A percentile compares a stretch with the other conserved stretches of the same genome.
Conservation (phyloP, 345 rosid species). For the Populus tremula region DNA sequence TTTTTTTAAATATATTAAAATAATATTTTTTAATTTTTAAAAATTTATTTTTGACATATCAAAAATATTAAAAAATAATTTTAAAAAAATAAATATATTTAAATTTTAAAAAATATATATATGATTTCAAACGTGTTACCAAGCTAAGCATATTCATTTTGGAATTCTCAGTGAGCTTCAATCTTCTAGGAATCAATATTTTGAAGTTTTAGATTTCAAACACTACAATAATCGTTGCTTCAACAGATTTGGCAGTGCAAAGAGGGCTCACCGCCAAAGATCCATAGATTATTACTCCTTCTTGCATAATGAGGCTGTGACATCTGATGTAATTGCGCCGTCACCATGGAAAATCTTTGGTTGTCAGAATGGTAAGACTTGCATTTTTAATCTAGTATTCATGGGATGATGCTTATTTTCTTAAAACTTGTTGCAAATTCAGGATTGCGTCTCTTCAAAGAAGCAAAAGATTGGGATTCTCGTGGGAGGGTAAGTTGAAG, state of each 20-base stretch:
- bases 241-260: conserved; percentile 34
- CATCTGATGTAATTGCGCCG: conserved; percentile 81
- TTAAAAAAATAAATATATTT: too few relatives aligned
- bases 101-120: too few relatives aligned
- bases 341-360: conserved; percentile 97
- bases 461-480: conserved; percentile 76
- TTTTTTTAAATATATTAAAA: too few relatives aligned
- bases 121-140: too few relatives aligned
- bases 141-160: background rate
- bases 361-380: conserved; percentile 72
- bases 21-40: too few relatives aligned
- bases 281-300: conserved; percentile 53
- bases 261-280: conserved; percentile 39
- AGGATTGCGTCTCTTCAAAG: conserved; percentile 93
- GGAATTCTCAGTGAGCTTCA: background rate
- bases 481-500: conserved; percentile 45
- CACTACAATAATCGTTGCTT: background rate
- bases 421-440: conserved; percentile 16
- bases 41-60: too few relatives aligned
- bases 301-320: conserved; percentile 45
- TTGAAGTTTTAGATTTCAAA: background rate
- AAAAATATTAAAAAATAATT: too few relatives aligned
- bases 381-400: conserved; percentile 1
- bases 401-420: conserved; percentile 1
- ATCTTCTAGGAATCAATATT: background rate